These are phyloP conservation scores for Diaporthe capsici DNA, from an alignment of 2,329 filamentous ascomycete species.

Conservation along the genomic window DNA sequence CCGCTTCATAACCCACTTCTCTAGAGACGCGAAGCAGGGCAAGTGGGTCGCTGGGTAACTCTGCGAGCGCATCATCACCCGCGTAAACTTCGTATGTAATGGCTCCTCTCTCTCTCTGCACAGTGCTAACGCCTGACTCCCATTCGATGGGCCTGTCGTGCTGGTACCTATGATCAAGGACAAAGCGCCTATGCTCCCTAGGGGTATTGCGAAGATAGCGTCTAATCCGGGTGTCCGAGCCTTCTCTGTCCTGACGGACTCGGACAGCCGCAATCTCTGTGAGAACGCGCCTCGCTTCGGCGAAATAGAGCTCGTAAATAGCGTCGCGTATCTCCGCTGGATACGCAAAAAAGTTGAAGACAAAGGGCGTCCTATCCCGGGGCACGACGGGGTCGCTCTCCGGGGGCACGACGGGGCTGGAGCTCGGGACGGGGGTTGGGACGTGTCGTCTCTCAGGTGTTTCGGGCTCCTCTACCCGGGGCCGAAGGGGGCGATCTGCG, in stretches of 20 bases:
- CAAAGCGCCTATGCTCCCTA: background rate
- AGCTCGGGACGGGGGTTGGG: background rate
- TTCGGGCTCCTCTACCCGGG: background rate
- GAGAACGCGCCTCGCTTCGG: background rate
- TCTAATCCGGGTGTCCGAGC: background rate
- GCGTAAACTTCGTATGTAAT: background rate
- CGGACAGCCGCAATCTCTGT: background rate
- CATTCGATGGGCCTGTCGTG: background rate
- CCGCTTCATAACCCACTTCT: background rate
- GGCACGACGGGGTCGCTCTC: background rate
- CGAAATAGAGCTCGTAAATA: conserved; percentile 4
- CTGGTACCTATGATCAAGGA: background rate
- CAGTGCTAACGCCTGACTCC: background rate
- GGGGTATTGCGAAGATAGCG: background rate
- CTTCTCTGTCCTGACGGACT: background rate
- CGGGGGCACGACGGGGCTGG: background rate
- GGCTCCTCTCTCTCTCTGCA: background rate
- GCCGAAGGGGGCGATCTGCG: background rate
- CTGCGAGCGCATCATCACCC: background rate
- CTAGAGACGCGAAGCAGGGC: background rate
- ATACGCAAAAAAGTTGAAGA: background rate
- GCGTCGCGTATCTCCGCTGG: background rate
- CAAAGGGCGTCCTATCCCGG: background rate
- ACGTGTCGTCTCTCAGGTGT: background rate
- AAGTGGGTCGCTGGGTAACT: background rate